Conservation (phyloP, 371 early-diverging fungal species). For the Coemansia sp. region DNA sequence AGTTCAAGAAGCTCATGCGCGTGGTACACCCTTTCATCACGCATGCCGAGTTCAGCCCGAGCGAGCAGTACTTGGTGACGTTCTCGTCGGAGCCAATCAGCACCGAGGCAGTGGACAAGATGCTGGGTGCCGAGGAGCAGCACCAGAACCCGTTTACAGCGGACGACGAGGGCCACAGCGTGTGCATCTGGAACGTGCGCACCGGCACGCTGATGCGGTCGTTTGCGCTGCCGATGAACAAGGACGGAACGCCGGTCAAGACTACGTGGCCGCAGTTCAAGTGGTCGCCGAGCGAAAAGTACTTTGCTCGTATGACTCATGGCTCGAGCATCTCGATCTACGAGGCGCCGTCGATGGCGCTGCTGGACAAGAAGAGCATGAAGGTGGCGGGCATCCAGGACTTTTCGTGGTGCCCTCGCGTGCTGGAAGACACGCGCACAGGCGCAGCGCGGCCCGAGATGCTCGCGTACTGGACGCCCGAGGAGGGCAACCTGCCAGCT, state of each 20-base stretch:
- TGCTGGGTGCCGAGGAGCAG: constrained; percentile 51
- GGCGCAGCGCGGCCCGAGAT: constrained; percentile 62
- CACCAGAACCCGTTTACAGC: constrained; percentile 70
- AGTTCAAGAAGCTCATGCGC: constrained; percentile 85
- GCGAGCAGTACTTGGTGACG: constrained; percentile 90
- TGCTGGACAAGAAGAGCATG: constrained; percentile 91
- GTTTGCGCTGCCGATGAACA: constrained; percentile 62
- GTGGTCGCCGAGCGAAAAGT: constrained; percentile 92
- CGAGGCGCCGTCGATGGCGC: constrained; percentile 88
- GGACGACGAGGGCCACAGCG: constrained; percentile 75
- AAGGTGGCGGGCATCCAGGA: constrained; percentile 85
- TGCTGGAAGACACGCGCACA: constrained; percentile 29
- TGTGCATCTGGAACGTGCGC: constrained; percentile 88
- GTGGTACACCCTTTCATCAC: constrained; percentile 92
- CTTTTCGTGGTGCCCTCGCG: constrained; percentile 88
- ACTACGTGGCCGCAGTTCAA: constrained; percentile 95
- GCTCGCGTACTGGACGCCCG: constrained; percentile 95
- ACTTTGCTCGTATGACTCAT: constrained; percentile 86
- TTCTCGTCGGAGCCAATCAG: constrained; percentile 87
- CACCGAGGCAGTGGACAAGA: constrained; percentile 56
- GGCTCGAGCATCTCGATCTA: constrained; percentile 84
- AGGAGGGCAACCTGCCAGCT: constrained; percentile 93
- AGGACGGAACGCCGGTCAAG: constrained; percentile 54
- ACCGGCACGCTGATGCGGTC: constrained; percentile 85
- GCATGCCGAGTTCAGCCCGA: constrained; percentile 90